Evolutionary conservation across 1,284 basidiomycete genomes (phyloP).

Genomic region (Trametes versicolor): DNA sequence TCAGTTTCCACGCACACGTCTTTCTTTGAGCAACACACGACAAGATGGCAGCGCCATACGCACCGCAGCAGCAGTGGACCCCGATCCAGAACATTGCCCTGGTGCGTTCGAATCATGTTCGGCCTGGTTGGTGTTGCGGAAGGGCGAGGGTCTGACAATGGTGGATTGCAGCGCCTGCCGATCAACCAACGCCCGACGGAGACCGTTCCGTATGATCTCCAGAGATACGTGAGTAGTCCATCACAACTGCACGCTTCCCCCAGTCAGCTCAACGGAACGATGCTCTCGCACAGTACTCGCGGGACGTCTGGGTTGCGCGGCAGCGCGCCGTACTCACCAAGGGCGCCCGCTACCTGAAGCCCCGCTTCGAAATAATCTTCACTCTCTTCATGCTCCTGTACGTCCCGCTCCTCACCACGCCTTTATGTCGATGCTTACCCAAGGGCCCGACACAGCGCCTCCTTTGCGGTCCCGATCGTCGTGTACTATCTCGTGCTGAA

Average conservation of each 20-base stretch:
- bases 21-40: slow-evolving; percentile 15
- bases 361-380: slow-evolving; percentile 58
- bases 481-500: slow-evolving; percentile 50
- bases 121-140: too few relatives aligned
- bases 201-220: slow-evolving; percentile 43
- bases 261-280: neutral
- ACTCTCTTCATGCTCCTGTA: slow-evolving; percentile 53
- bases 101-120: slow-evolving; percentile 20
- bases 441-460: slow-evolving; percentile 42
- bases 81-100: slow-evolving; percentile 32
- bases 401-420: slow-evolving; percentile 30
- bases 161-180: slow-evolving; percentile 38
- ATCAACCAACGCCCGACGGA: slow-evolving; percentile 38
- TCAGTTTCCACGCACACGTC: slow-evolving; percentile 3
- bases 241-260: neutral
- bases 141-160: slow-evolving; percentile 2
- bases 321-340: slow-evolving; percentile 50
- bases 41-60: slow-evolving; percentile 33
- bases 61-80: slow-evolving; percentile 15
- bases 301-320: slow-evolving; percentile 57
- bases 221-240: slow-evolving; percentile 41
- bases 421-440: neutral
- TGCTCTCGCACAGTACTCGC: slow-evolving; percentile 48
- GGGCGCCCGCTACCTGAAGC: slow-evolving; percentile 55
- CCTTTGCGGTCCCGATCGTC: slow-evolving; percentile 53